Conservation (phyloP, 2,329 filamentous ascomycete species). For the Fusarium sp. region DNA sequence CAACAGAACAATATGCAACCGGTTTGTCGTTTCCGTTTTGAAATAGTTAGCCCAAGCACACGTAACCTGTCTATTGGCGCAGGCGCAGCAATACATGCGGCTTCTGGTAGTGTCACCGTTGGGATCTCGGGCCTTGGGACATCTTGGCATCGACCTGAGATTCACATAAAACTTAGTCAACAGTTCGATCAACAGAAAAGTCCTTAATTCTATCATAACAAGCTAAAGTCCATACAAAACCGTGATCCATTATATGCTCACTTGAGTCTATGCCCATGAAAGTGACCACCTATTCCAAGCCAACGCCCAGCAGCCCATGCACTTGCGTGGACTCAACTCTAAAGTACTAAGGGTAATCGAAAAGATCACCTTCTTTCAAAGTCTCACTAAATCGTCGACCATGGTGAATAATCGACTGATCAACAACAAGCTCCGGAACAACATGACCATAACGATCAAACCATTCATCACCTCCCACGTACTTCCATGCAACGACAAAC, state of each 20-base stretch:
- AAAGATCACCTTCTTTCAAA: not conserved
- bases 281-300: not conserved
- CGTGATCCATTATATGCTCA: accelerated
- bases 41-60: no score
- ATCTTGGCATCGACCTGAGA: not conserved
- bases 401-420: not conserved
- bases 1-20: not conserved
- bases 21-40: no score
- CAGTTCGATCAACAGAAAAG: accelerated
- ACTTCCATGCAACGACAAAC: not conserved
- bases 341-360: accelerated
- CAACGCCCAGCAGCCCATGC: no score
- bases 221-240: accelerated
- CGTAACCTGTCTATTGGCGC: no score
- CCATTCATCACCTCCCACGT: not conserved
- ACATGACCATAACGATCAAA: not conserved
- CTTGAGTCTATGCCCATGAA: not conserved
- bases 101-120: not conserved
- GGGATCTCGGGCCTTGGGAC: not conserved
- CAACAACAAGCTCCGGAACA: not conserved
- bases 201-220: no score
- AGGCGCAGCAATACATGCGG: no score
- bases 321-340: no score
- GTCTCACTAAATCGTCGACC: not conserved
- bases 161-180: no score